Evolutionary conservation across 805 yeast species (phyloP).

Genomic region (Brettanomyces anomalus): DNA sequence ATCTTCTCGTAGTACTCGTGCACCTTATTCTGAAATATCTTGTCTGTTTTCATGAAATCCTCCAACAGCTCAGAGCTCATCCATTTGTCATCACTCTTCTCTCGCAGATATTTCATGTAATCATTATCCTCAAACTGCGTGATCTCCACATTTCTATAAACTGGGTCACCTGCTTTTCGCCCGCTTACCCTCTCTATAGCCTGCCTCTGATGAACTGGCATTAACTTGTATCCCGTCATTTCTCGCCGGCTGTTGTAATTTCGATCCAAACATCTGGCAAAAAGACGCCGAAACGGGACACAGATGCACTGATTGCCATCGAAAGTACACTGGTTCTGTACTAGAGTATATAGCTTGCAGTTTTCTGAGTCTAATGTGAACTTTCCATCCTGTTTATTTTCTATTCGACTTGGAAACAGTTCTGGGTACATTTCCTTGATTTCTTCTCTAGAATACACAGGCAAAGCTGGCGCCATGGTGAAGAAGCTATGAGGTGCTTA

Average conservation of each 20-base stretch:
- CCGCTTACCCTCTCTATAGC: neutral
- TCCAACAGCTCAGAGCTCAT: slow-evolving; percentile 11
- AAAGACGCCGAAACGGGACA: slow-evolving; percentile 39
- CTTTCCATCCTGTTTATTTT: slow-evolving; percentile 5
- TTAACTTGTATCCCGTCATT: slow-evolving; percentile 22
- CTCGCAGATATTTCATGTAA: slow-evolving; percentile 7
- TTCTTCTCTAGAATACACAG: slow-evolving; percentile 32
- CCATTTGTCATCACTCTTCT: slow-evolving; percentile 1
- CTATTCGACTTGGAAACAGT: slow-evolving; percentile 16
- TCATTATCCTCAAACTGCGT: slow-evolving; percentile 29
- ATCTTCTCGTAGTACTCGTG: slow-evolving; percentile 17
- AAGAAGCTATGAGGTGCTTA: neutral
- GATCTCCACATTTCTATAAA: slow-evolving; percentile 28
- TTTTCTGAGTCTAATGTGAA: slow-evolving; percentile 5
- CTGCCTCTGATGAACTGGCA: slow-evolving; percentile 14
- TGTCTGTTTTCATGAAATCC: slow-evolving; percentile 25
- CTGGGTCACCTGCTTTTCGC: slow-evolving; percentile 3
- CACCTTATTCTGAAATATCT: slow-evolving; percentile 20
- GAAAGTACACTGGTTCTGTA: slow-evolving; percentile 40
- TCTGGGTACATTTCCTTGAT: slow-evolving; percentile 19
- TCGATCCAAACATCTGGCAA: slow-evolving; percentile 31
- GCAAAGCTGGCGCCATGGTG: slow-evolving; percentile 43
- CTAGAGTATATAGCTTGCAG: slow-evolving; percentile 28
- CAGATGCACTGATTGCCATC: slow-evolving; percentile 35
- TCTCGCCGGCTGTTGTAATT: slow-evolving; percentile 14